Evolutionary conservation across 2,329 filamentous ascomycete genomes (phyloP), one percentile per base, ranked within the genome.

Genomic region (Fusarium pininemorale): DNA sequence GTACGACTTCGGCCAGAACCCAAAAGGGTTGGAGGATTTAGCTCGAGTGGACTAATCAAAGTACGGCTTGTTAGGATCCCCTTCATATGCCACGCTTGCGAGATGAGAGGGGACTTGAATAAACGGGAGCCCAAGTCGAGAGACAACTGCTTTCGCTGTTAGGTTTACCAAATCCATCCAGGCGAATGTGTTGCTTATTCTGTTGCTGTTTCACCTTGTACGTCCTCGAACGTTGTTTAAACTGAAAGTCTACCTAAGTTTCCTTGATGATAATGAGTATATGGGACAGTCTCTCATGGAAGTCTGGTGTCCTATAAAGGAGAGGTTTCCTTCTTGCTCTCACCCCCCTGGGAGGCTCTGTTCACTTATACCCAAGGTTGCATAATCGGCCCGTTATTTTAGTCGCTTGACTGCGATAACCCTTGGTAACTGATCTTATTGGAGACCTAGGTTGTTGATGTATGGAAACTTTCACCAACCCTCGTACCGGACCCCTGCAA

Each of bases 121-220:
- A 9, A 15, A n/a, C 1, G 10, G 20, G 5, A 18, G 5, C 16
- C 10, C 9, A n/a, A 22, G 26, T 5, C 20, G 20, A 48, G 14
- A 50, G 10, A n/a, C 15, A 30, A 12, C 10, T 30, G 5, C 28
- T 12, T 50, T n/a, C 15, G 7, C 30, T 30, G 10, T 10, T 13
- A 30, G 7, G 10, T 16, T 8, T 30, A 12, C 20, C 5, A 30
- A n/a, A 32, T n/a, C 20, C 30, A 16, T 32, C 20, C 5, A 3
- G n/a, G 30, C 15, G 11, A n/a, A 18, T 6, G 2, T n/a, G 7
- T 32, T 13, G 3, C 15, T n/a, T n/a, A 28, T 50, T 9, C 22
- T 18, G 9, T n/a, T 3, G 7, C 10, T 4, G 7, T 15, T n/a
- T 32, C 5, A 6, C 1, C 13, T 3, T 13, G 22, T n/a, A 9